Base-by-base conservation (phyloP, 805 yeast species). In the Ogataea glucozyma region DNA sequence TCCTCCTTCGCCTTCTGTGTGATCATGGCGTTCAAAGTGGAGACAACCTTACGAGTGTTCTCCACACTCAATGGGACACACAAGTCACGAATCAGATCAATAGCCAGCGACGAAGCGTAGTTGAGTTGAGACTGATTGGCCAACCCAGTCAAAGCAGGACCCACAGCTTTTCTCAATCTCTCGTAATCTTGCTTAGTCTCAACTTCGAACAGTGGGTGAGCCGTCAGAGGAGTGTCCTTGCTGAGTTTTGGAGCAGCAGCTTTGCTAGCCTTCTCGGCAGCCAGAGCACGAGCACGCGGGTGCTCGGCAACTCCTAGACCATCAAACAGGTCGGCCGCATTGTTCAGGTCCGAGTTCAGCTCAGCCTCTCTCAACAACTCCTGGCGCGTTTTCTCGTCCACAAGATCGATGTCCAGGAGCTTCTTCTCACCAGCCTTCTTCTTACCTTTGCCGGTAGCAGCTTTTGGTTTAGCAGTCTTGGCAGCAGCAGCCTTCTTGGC, bases 281-380 rank as follows among this genome's bases (percentile, higher is more conserved):
- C 64, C 14, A 52, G 62, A 54, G 61, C 61, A 19, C 49, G 49
- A 44, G 78, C 81, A 46, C 79, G 67, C 33, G 82, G 82, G 53
- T 77, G 82, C 26, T 70, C 81, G 18, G 79, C 77, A 41, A 76
- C 75, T 31, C 78, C 77, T 52, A 72, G 71, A 12, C 88, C 88
- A 23, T 89, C 96, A 61, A 91, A 88, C 55, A 91, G 72, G 56
- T 87, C 95, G 7, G 96, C 91, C 22, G 99, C 98, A 61, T 87
- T 88, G 65, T 87, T 88, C 64, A 91, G 72, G 69, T 91, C 99
- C 20, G 95, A 78, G 36, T 79, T 83, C 46, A 88, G 58, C 67
- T 91, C 96, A 16, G 93, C 95, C 62, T 84, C 73, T 59, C 74
- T 83, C 66, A 86, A 72, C 65, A 89, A 65, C 59, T 85, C 89